Evolutionary conservation across 495 filamentous ascomycete genomes (phyloP).

Genomic region (Daldinia vernicosa): DNA sequence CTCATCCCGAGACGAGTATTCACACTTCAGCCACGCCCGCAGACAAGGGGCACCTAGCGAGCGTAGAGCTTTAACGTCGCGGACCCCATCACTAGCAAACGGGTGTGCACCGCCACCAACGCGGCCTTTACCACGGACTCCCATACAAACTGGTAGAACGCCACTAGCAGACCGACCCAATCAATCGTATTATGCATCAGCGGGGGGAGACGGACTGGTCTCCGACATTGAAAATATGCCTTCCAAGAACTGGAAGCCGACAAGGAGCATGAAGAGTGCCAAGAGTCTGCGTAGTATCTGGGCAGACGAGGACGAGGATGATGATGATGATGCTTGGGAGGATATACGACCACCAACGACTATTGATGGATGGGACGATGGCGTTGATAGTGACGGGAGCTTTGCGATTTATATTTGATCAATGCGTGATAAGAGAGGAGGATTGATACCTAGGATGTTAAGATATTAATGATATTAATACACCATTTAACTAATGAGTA

Average conservation of each 20-base stretch:
- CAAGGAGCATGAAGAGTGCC: conserved; percentile 37
- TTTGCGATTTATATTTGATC: conserved; percentile 47
- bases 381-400: conserved; percentile 39
- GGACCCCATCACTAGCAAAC: conserved; percentile 25
- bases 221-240: conserved; percentile 8
- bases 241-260: conserved; percentile 31
- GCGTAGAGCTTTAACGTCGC: conserved; percentile 15
- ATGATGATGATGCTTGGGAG: conserved; percentile 44
- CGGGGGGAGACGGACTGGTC: conserved; percentile 1
- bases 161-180: conserved; percentile 30
- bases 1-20: conserved; percentile 27
- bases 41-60: conserved; percentile 12
- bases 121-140: conserved; percentile 37
- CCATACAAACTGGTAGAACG: conserved; percentile 4
- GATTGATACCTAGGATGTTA: background rate
- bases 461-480: conserved; percentile 1
- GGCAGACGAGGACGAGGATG: conserved; percentile 10
- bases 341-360: conserved; percentile 44
- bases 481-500: background rate
- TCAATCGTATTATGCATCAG: conserved; percentile 5
- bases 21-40: conserved; percentile 21
- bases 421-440: background rate
- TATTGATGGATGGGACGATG: conserved; percentile 39
- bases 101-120: conserved; percentile 24
- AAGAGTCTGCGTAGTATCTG: conserved; percentile 38